Percentiles rank a stretch among this genome's conserved stretches.
These are phyloP conservation scores for Trichoderma oligosporum DNA, from an alignment of 2,329 filamentous ascomycete species.

Conservation along the genomic window DNA sequence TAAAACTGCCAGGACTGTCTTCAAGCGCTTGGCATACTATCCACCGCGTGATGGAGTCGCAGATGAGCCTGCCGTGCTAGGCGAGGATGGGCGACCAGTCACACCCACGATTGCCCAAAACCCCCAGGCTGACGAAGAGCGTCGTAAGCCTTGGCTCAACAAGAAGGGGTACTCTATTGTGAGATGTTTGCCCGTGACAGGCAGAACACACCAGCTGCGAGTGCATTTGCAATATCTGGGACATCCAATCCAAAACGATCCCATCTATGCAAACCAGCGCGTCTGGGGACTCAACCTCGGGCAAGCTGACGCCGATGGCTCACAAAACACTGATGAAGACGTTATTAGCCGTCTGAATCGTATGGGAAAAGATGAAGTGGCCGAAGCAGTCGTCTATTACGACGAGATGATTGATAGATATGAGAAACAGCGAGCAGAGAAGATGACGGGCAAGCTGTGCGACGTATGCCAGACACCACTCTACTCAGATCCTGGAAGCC, in stretches of 20 bases:
- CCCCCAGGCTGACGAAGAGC: slow-evolving; percentile 21
- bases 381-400: slow-evolving; percentile 87
- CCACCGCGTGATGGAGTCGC: slow-evolving; percentile 44
- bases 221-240: slow-evolving; percentile 94
- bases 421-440: slow-evolving; percentile 86
- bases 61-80: background rate
- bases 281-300: slow-evolving; percentile 86
- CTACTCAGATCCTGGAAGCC: slow-evolving; percentile 85
- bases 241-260: slow-evolving; percentile 94
- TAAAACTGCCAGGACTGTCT: slow-evolving; percentile 85
- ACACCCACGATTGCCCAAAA: slow-evolving; percentile 24
- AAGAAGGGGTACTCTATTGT: slow-evolving; percentile 88
- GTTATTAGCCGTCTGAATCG: slow-evolving; percentile 78
- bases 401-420: slow-evolving; percentile 91
- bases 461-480: slow-evolving; percentile 79
- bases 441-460: slow-evolving; percentile 82
- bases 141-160: slow-evolving; percentile 42
- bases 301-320: slow-evolving; percentile 59
- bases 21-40: slow-evolving; percentile 90
- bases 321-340: slow-evolving; percentile 75
- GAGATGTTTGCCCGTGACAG: slow-evolving; percentile 87
- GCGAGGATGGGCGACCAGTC: slow-evolving; percentile 25
- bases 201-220: slow-evolving; percentile 88
- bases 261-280: slow-evolving; percentile 90
- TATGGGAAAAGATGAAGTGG: slow-evolving; percentile 93